Evolutionary conservation across 345 rosid species (phyloP).

Genomic region (Bretschneidera sinensis): DNA sequence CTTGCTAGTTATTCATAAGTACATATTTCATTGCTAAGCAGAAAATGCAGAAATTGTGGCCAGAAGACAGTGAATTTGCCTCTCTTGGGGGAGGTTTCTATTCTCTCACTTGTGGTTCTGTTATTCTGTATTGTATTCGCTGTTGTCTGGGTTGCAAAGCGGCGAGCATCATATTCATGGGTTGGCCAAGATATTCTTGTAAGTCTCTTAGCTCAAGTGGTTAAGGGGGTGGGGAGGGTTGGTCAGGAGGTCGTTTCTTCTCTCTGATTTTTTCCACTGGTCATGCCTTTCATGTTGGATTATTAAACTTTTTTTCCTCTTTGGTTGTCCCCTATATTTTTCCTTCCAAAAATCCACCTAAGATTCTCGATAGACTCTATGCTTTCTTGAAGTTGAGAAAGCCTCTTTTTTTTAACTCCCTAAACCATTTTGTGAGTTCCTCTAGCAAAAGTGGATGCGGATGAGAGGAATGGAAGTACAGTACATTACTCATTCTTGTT

Average conservation of each 20-base stretch:
- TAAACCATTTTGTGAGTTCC: too few species aligned
- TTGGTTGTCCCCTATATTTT: too few species aligned
- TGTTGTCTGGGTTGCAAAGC: constrained; percentile 61
- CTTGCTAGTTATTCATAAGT: constrained; percentile 10
- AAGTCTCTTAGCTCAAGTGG: constrained; percentile 33
- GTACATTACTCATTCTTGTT: too few species aligned
- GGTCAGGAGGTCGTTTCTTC: background rate
- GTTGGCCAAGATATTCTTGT: constrained; percentile 95
- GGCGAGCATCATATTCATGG: constrained; percentile 80
- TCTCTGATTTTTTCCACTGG: background rate
- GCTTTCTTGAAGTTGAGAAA: too few species aligned
- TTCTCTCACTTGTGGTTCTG: constrained; percentile 56
- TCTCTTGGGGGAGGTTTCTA: constrained; percentile 58
- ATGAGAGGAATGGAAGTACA: too few species aligned
- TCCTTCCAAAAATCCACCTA: too few species aligned
- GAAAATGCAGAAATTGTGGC: constrained; percentile 49
- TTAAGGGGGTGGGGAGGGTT: background rate
- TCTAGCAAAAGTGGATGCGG: too few species aligned
- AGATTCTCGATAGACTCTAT: too few species aligned
- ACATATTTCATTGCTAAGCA: constrained; percentile 31
- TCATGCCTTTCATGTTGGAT: background rate
- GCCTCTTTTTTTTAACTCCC: too few species aligned
- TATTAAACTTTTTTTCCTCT: too few species aligned
- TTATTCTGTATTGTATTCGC: constrained; percentile 59
- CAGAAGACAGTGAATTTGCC: constrained; percentile 59